A percentile compares a stretch with the other conserved stretches of the same genome.
Conservation (phyloP, 257 asterid species). For the Solanum boliviense region DNA sequence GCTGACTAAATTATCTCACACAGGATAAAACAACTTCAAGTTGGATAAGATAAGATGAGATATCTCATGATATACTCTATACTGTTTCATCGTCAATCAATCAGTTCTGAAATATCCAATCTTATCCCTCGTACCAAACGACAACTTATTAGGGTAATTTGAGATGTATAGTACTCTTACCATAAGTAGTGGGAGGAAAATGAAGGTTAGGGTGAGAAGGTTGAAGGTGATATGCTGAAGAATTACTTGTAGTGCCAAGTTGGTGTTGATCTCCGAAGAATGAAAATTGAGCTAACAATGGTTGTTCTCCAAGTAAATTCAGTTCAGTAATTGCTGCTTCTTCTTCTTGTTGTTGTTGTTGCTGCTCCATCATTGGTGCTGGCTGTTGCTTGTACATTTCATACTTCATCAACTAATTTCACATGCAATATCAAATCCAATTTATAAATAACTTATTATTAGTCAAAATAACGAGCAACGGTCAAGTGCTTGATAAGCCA, state of each 20-base stretch:
- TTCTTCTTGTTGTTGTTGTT: slow-evolving; percentile 3
- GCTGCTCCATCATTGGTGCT: neutral
- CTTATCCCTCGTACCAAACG: neutral
- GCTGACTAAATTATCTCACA: neutral
- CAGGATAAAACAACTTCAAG: neutral
- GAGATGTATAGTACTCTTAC: neutral
- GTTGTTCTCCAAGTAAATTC: slow-evolving; percentile 39
- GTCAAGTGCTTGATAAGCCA: too few relatives aligned
- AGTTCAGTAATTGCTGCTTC: slow-evolving; percentile 39
- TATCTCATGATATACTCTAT: neutral
- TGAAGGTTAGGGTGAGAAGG: slow-evolving; percentile 56
- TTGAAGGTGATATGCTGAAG: slow-evolving; percentile 27
- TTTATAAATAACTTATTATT: neutral
- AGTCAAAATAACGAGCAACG: neutral
- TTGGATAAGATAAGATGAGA: neutral
- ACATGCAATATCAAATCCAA: neutral
- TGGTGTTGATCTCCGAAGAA: slow-evolving; percentile 42
- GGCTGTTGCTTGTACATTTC: slow-evolving; percentile 31
- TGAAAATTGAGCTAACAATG: slow-evolving; percentile 43
- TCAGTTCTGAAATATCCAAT: too few relatives aligned
- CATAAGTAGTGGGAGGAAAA: slow-evolving; percentile 4
- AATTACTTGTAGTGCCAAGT: slow-evolving; percentile 9
- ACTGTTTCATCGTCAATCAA: too few relatives aligned
- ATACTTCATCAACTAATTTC: slow-evolving; percentile 37
- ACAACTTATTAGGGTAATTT: neutral